Base-by-base conservation (phyloP, 2,329 filamentous ascomycete species). In the Neofusicoccum umdonicola region DNA sequence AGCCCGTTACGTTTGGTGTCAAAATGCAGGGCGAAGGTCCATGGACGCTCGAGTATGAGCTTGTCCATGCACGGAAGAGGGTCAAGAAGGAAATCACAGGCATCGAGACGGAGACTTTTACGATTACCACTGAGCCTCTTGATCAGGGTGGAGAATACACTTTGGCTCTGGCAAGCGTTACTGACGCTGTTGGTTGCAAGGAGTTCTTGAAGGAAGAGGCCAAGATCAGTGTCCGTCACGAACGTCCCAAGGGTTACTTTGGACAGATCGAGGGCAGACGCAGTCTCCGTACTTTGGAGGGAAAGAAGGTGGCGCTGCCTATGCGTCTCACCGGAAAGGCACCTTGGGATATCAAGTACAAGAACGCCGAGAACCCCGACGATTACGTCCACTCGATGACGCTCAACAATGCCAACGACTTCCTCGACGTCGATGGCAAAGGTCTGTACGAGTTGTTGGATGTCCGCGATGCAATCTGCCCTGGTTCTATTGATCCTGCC, bases 31-130 rank as follows among this genome's bases (percentile, higher is more conserved):
- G 96, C 47, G 93, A 98, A 71, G 84, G 88, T 17, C 95, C 96
- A 0, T 98, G 94, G 83, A 90, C 84, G 22, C 80, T 99, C 44
- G 93, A 98, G 73, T 99, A 96, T 80, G 95, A 98, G 77, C 82
- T 97, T 45, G 86, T 97, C 7, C 91, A 98, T 77, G 91, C 93
- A 63, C 93, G 93, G 63, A 96, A 91, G 78, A 87, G 93, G 62
- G 88, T 87, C 67, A 89, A 90, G 60, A 85, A 90, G 70, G 85
- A 84, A 63, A 82, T 87, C 31, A 82, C 85, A 0, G 82, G 85
- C 64, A 90, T 97, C 63, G 82, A 87, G 27, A 82, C 80, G 2
- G 81, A 86, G 57, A 78, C 82, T 22, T 88, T 89, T 73, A 89
- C 83, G 42, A 93, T 99, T 73, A 86, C 86, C 68, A 97, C 94